Conservation (phyloP, 2,329 filamentous ascomycete species). For the Penicillium olsonii region DNA sequence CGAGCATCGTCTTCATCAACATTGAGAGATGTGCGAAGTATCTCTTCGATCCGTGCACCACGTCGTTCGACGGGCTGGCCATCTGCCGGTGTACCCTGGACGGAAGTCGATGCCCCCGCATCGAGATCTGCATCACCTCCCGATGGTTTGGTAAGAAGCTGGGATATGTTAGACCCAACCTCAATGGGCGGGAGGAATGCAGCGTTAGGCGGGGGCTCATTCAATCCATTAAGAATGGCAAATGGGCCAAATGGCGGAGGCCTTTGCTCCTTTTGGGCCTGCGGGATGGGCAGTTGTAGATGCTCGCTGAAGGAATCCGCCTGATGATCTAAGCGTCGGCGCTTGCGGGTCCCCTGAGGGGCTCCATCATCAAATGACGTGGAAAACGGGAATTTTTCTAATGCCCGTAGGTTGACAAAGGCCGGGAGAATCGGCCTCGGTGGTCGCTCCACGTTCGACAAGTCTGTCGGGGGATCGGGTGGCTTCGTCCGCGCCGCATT, state of each 20-base stretch:
- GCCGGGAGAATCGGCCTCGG: constrained; percentile 46
- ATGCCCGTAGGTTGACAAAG: constrained; percentile 50
- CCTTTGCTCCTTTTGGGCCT: constrained; percentile 48
- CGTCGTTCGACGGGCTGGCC: constrained; percentile 30
- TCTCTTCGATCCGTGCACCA: constrained; percentile 39
- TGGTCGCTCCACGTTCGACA: constrained; percentile 37
- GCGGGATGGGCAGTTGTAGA: constrained; percentile 50
- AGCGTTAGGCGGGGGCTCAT: constrained; percentile 64
- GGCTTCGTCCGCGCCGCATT: constrained; percentile 40
- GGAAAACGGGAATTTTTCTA: constrained; percentile 47
- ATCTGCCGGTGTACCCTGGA: constrained; percentile 18
- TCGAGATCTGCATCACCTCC: constrained; percentile 28
- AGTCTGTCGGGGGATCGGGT: constrained; percentile 32
- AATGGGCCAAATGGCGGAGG: constrained; percentile 48
- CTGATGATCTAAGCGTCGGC: constrained; percentile 45
- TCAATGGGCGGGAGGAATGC: constrained; percentile 63
- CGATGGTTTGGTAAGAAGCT: constrained; percentile 39
- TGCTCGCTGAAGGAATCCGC: constrained; percentile 46
- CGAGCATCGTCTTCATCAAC: constrained; percentile 17
- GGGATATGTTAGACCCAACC: constrained; percentile 44
- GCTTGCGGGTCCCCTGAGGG: constrained; percentile 41
- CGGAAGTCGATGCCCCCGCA: constrained; percentile 16
- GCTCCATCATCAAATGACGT: constrained; percentile 40
- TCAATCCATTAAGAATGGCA: constrained; percentile 59
- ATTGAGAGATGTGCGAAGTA: constrained; percentile 32